phyloP scores from a whole-genome alignment of 2,329 filamentous ascomycete species.

The Trichoderma pleuroti region DNA sequence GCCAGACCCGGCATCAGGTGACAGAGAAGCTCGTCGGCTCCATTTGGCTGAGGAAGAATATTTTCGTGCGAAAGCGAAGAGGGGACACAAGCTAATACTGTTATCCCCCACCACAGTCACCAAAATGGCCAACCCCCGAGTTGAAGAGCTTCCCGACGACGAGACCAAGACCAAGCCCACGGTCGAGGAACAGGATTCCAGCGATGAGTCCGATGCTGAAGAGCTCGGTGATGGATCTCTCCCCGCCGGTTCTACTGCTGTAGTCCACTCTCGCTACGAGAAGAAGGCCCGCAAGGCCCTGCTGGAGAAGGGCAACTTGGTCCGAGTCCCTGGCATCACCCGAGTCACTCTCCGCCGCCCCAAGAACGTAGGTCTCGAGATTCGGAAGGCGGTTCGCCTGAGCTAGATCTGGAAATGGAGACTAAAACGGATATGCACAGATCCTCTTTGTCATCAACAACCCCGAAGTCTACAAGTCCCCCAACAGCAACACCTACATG shows the following conservation, averaged over 20 bases:
- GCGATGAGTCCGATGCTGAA: conserved; percentile 74
- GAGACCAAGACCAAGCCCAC: conserved; percentile 73
- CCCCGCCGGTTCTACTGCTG: conserved; percentile 80
- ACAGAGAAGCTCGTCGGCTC: not conserved
- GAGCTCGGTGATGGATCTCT: conserved; percentile 74
- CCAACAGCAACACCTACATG: conserved; percentile 99
- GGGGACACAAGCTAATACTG: conserved; percentile 27
- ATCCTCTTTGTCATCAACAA: conserved; percentile 99
- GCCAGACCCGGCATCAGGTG: not conserved
- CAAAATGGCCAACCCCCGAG: conserved; percentile 94
- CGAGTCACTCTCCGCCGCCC: conserved; percentile 95
- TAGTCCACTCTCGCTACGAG: conserved; percentile 98
- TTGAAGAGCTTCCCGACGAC: conserved; percentile 95
- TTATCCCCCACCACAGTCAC: conserved; percentile 35
- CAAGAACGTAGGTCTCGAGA: conserved; percentile 82
- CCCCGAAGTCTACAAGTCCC: conserved; percentile 99
- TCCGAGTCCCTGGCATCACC: conserved; percentile 95
- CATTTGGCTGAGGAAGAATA: conserved; percentile 13
- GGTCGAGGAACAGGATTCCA: conserved; percentile 70
- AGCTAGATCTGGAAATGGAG: conserved; percentile 23
- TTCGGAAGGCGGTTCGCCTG: not conserved
- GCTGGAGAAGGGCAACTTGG: conserved; percentile 96
- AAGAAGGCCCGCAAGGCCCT: conserved; percentile 99
- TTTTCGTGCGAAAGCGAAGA: conserved; percentile 23
- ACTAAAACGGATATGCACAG: conserved; percentile 44